These are phyloP conservation scores for Xerocomellus chrysenteron DNA, from an alignment of 768 basidiomycete genomes.

Conservation along the genomic window DNA sequence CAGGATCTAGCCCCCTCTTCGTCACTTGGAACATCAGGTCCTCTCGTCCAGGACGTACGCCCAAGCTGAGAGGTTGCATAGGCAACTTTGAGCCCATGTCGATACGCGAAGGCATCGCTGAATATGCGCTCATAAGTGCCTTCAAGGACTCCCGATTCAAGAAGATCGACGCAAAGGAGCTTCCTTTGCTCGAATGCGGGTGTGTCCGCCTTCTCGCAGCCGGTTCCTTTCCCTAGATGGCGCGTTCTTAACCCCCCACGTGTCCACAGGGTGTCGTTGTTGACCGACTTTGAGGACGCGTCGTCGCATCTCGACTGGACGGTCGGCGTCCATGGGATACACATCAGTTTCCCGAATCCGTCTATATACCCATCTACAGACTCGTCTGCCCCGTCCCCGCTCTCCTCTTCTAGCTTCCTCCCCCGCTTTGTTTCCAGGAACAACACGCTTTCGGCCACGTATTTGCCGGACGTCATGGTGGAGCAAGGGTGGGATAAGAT, in stretches of 20 bases:
- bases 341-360: constrained; percentile 84
- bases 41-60: constrained; percentile 55
- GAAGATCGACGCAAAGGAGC: constrained; percentile 72
- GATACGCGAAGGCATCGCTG: constrained; percentile 72
- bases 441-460: constrained; percentile 77
- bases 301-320: constrained; percentile 90
- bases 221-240: neutral
- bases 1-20: constrained; percentile 64
- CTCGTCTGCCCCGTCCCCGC: constrained; percentile 65
- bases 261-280: constrained; percentile 72
- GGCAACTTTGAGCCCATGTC: constrained; percentile 84
- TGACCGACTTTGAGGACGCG: constrained; percentile 91
- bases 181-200: constrained; percentile 84
- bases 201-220: constrained; percentile 40
- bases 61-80: constrained; percentile 87
- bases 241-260: neutral
- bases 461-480: constrained; percentile 88
- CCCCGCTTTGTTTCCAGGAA: constrained; percentile 55
- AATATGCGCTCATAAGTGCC: constrained; percentile 92
- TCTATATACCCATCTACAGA: constrained; percentile 47
- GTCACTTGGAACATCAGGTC: constrained; percentile 91
- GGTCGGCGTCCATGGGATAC: constrained; percentile 88
- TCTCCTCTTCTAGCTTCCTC: constrained; percentile 62
- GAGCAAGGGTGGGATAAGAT: constrained; percentile 94
- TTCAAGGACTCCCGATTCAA: constrained; percentile 86